Evolutionary conservation across 139 green algal species (phyloP), one percentile per base, ranked within the genome.

Genomic region (Auxenochlorella pyrenoidosa): DNA sequence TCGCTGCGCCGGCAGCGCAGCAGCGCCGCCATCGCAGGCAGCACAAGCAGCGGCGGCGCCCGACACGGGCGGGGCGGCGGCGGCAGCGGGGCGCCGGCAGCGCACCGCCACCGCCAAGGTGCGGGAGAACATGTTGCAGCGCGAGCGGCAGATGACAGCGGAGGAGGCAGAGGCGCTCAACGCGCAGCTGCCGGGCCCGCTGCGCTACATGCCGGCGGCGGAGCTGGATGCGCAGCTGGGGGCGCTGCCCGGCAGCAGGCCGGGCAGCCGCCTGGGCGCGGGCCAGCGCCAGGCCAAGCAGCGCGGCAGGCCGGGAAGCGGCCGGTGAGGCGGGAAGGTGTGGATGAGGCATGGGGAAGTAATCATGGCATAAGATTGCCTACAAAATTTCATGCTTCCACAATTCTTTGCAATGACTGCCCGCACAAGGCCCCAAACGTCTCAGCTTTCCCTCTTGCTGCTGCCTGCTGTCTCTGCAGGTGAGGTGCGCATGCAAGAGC

Each of bases 81-180:
- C 79, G 10, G 79, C 79, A 12, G 79, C 80, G 36, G 80, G 80
- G 16, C 80, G 80, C 22, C 80, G 80, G 15, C 80, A 85, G 80
- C 80, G 80, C 38, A 71, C 68, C 30, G 80, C 80, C 3, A 77
- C 80, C 5, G 63, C 72, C 40, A 85, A 85, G 63, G 80, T 85
- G 30, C 80, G 80, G 1, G 80, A 85, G 63, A 85, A 76, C 63
- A 41, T 85, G 80, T 28, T 85, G 40, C 80, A 85, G 80, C 80
- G 80, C 28, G 80, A 85, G 80, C 80, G 80, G 15, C 80, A 85
- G 63, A 85, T 85, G 80, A 85, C 80, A 1, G 80, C 80, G 3
- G 60, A 85, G 41, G 80, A 85, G 63, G 80, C 80, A 16, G 80
- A 75, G 63, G 63, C 63, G 63, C 63, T 85, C 63, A 85, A 85